These are phyloP conservation scores for Aspergillus indologenus DNA, from an alignment of 495 filamentous ascomycete genomes.

Conservation along the genomic window DNA sequence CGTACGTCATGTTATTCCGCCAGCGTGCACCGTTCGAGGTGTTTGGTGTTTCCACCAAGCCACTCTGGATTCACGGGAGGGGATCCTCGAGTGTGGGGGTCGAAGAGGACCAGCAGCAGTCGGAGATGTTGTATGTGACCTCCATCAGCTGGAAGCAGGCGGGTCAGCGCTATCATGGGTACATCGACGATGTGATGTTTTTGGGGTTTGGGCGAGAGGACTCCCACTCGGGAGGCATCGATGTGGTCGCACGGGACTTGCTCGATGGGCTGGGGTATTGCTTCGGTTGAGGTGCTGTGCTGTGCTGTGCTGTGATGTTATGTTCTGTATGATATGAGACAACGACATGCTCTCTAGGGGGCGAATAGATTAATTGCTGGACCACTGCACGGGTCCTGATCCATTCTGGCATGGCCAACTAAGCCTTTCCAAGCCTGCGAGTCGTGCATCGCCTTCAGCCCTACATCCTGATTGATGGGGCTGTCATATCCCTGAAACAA, in stretches of 20 bases:
- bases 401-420: too few relatives aligned
- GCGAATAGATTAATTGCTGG: too few relatives aligned
- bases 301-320: too few relatives aligned
- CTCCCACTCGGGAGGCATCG: conserved; percentile 37
- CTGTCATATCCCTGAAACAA: neutral
- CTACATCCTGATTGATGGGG: neutral
- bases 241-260: conserved; percentile 46
- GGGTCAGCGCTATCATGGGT: conserved; percentile 46
- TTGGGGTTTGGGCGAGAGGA: conserved; percentile 52
- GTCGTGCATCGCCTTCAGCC: neutral
- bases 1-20: conserved; percentile 49
- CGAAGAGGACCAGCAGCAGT: too few relatives aligned
- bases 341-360: too few relatives aligned
- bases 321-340: too few relatives aligned
- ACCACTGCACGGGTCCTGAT: too few relatives aligned
- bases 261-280: conserved; percentile 36
- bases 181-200: conserved; percentile 48
- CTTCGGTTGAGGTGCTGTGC: neutral
- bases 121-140: conserved; percentile 50
- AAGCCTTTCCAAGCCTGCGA: too few relatives aligned
- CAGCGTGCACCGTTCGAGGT: conserved; percentile 46
- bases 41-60: conserved; percentile 45
- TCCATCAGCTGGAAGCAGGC: conserved; percentile 49
- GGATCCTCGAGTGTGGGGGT: neutral
- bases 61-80: conserved; percentile 51